A percentile compares a stretch with the other conserved stretches of the same genome.
phyloP scores from a whole-genome alignment of 2,329 filamentous ascomycete genomes.

The Fusarium clavum region DNA sequence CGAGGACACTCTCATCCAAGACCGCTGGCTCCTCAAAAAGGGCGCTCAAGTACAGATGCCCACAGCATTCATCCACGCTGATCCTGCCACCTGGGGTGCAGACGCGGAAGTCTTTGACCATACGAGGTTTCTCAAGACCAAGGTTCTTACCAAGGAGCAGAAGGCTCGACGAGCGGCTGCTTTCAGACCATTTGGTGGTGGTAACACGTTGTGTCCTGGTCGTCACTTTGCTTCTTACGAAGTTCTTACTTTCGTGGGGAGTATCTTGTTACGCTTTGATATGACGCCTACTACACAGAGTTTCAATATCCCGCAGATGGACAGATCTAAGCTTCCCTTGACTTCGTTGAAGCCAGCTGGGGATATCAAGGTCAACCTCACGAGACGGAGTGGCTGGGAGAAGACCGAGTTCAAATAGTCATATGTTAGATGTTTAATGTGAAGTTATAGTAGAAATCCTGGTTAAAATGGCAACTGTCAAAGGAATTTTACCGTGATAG shows the following conservation, averaged over 20 bases:
- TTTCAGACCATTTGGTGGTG: constrained; percentile 37
- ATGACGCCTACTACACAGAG: constrained; percentile 10
- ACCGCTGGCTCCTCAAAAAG: constrained; percentile 36
- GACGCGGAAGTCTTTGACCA: constrained; percentile 36
- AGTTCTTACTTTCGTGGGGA: constrained; percentile 30
- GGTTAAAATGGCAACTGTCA: too few species aligned
- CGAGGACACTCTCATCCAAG: constrained; percentile 26
- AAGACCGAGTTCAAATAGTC: constrained; percentile 1
- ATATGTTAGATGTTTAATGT: too few species aligned
- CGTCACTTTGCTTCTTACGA: constrained; percentile 37
- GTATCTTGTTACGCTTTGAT: constrained; percentile 30
- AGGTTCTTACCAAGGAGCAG: constrained; percentile 26
- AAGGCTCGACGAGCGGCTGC: constrained; percentile 23
- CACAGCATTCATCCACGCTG: constrained; percentile 37
- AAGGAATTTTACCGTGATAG: background rate
- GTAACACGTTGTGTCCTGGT: constrained; percentile 35
- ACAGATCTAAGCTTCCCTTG: constrained; percentile 33
- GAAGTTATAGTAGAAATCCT: background rate
- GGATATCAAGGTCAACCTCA: constrained; percentile 13
- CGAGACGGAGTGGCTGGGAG: constrained; percentile 12
- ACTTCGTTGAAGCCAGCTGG: constrained; percentile 30
- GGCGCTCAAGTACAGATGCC: constrained; percentile 41
- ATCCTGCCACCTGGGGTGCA: constrained; percentile 31
- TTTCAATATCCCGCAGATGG: constrained; percentile 30
- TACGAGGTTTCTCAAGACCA: constrained; percentile 26